A percentile compares a stretch with the other conserved stretches of the same genome.
Conservation (phyloP, 1,139 yeast genomes). For the Taphrina betulina region DNA sequence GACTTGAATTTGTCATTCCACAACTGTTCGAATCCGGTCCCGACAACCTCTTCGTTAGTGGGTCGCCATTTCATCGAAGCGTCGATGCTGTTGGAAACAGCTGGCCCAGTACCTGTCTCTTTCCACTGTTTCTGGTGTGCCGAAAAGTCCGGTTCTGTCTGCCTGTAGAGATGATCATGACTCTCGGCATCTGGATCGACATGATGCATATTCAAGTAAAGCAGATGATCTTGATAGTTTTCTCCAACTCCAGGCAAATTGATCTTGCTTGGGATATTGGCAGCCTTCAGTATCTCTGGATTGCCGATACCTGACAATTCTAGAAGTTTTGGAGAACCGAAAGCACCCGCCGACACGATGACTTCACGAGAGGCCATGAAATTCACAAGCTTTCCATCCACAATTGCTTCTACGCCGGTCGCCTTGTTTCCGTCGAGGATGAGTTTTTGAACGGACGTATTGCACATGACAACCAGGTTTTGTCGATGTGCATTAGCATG, state of each 20-base stretch:
- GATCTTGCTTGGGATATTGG: constrained; percentile 10
- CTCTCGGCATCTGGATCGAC: constrained; percentile 1
- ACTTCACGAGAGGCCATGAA: constrained; percentile 20
- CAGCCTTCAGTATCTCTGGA: constrained; percentile 1
- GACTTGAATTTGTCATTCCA: constrained; percentile 1
- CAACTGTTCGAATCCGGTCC: background rate
- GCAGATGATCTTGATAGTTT: constrained; percentile 23
- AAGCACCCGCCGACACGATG: constrained; percentile 23
- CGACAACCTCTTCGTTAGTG: constrained; percentile 8
- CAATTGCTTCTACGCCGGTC: constrained; percentile 13
- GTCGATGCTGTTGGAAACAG: constrained; percentile 6
- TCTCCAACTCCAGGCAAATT: constrained; percentile 21
- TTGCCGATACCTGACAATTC: constrained; percentile 29
- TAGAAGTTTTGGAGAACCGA: constrained; percentile 16
- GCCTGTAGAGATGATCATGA: constrained; percentile 14
- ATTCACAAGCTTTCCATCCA: constrained; percentile 1
- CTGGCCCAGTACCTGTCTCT: background rate
- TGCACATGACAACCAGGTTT: constrained; percentile 10
- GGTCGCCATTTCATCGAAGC: constrained; percentile 12
- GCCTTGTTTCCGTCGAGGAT: constrained; percentile 9
- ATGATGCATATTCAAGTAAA: constrained; percentile 13
- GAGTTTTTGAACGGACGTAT: constrained; percentile 7
- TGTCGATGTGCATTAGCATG: constrained; percentile 10
- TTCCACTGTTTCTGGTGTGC: background rate
- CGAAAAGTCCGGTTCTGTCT: constrained; percentile 8